Conservation (phyloP, 2,329 filamentous ascomycete species). For the Cordyceps cicadae region DNA sequence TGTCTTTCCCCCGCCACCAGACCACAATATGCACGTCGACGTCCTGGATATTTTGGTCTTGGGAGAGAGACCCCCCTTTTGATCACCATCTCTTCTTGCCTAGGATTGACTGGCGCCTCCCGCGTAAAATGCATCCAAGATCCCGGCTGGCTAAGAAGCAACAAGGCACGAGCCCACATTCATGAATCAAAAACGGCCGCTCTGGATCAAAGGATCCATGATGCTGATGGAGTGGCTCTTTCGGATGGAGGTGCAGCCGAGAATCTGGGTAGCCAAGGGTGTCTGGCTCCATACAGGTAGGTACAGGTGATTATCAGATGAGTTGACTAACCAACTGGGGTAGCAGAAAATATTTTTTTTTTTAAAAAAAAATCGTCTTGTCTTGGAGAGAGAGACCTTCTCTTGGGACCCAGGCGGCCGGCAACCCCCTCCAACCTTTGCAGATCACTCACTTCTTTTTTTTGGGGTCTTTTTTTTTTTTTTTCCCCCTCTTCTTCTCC, state of each 20-base stretch:
- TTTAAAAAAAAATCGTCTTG: no score
- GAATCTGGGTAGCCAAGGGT: background rate
- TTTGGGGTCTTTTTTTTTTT: no score
- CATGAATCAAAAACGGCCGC: background rate
- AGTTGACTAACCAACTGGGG: no score
- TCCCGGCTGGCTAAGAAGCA: background rate
- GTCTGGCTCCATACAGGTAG: no score
- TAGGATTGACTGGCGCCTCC: background rate
- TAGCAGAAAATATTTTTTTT: no score
- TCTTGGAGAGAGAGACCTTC: background rate
- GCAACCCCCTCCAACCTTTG: no score
- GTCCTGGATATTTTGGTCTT: background rate
- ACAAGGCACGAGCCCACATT: background rate
- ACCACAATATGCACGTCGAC: background rate
- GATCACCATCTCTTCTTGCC: no score
- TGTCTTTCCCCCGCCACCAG: background rate
- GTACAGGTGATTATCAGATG: background rate
- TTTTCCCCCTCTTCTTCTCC: no score
- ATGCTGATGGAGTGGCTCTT: background rate
- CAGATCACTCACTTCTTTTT: no score
- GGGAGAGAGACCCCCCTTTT: no score
- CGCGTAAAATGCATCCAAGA: background rate
- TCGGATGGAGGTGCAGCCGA: background rate
- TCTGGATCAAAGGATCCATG: background rate
- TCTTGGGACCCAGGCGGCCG: background rate